A percentile compares a stretch with the other conserved stretches of the same genome.
These are phyloP conservation scores for Fraxinus velutina DNA, from an alignment of 305 asterid genomes.

Conservation along the genomic window DNA sequence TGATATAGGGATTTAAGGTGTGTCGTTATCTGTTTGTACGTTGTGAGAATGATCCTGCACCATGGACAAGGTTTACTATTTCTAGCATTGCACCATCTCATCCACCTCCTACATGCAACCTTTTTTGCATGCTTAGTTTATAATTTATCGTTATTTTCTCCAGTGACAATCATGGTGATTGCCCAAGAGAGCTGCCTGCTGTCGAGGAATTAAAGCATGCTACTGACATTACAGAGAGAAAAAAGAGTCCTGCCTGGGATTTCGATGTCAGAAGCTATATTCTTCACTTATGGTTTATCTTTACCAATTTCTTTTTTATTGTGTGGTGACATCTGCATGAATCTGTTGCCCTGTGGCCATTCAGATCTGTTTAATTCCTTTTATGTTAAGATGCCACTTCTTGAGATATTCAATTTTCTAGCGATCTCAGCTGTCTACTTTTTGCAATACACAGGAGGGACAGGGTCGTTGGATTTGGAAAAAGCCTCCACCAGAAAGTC, in stretches of 20 bases:
- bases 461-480: slow-evolving; percentile 68
- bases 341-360: neutral
- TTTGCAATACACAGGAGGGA: slow-evolving; percentile 47
- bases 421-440: neutral
- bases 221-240: slow-evolving; percentile 56
- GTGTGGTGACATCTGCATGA: neutral
- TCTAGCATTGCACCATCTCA: slow-evolving; percentile 11
- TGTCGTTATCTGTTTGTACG: slow-evolving; percentile 87
- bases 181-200: slow-evolving; percentile 62
- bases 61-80: slow-evolving; percentile 72
- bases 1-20: slow-evolving; percentile 61
- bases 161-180: slow-evolving; percentile 77
- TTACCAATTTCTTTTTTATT: neutral
- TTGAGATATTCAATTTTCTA: neutral
- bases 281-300: slow-evolving; percentile 4
- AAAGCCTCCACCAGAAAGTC: slow-evolving; percentile 62
- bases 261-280: slow-evolving; percentile 56
- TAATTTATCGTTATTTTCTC: slow-evolving; percentile 15
- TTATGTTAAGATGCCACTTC: neutral
- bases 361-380: neutral
- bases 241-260: slow-evolving; percentile 73
- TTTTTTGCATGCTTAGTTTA: slow-evolving; percentile 15
- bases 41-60: slow-evolving; percentile 94
- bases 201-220: slow-evolving; percentile 63
- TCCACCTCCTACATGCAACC: slow-evolving; percentile 3